Conservation (phyloP, 352 stramenopile genomes). For the Phytopythium cucurbitacearum region DNA sequence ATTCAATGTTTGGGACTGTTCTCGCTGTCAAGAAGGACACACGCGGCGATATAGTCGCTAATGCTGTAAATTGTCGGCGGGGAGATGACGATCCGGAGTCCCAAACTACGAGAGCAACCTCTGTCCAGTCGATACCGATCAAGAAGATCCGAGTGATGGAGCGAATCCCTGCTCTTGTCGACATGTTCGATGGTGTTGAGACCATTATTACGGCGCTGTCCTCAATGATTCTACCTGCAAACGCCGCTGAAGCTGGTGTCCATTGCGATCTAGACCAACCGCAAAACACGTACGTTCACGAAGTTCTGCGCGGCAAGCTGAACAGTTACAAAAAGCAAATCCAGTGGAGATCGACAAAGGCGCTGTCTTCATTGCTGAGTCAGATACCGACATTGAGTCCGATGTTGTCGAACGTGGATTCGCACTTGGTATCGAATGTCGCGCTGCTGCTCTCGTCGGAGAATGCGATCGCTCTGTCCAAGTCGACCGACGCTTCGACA, state of each 20-base stretch:
- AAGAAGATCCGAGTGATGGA: conserved; percentile 60
- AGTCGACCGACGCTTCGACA: conserved; percentile 6
- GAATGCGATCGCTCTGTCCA: conserved; percentile 32
- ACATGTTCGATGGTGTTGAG: conserved; percentile 79
- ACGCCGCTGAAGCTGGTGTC: conserved; percentile 19
- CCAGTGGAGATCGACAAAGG: conserved; percentile 76
- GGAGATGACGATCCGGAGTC: background rate
- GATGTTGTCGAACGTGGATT: conserved; percentile 40
- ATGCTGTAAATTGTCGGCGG: conserved; percentile 8
- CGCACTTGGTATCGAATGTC: conserved; percentile 61
- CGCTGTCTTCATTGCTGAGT: conserved; percentile 61
- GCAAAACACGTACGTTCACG: conserved; percentile 61
- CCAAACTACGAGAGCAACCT: background rate
- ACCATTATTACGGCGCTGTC: conserved; percentile 47
- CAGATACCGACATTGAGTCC: conserved; percentile 50
- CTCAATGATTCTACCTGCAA: conserved; percentile 31
- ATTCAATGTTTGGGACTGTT: conserved; percentile 19
- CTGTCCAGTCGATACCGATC: conserved; percentile 29
- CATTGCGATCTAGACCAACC: conserved; percentile 51
- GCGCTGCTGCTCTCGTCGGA: conserved; percentile 50
- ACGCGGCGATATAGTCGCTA: conserved; percentile 33
- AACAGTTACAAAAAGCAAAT: conserved; percentile 77
- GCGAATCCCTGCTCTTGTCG: conserved; percentile 59
- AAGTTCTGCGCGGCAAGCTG: conserved; percentile 49
- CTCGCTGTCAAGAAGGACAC: conserved; percentile 34